These are phyloP conservation scores for Phytophthora cryptogea DNA, from an alignment of 352 stramenopile genomes.

Conservation along the genomic window DNA sequence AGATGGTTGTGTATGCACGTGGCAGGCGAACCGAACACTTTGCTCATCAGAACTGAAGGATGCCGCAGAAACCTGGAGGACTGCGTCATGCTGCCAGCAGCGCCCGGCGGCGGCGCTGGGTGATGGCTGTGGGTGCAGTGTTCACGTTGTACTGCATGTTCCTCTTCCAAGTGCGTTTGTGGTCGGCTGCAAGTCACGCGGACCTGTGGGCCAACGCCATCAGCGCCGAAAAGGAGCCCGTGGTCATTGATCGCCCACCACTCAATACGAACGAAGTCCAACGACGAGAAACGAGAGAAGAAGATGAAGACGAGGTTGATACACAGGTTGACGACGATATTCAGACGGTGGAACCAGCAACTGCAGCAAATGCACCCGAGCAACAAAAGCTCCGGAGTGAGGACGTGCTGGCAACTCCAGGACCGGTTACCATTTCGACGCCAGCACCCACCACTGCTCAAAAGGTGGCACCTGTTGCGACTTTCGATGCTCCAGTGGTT, in stretches of 20 bases:
- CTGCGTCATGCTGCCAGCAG: slow-evolving; percentile 10
- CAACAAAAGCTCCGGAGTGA: slow-evolving; percentile 20
- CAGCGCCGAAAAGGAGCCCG: slow-evolving; percentile 9
- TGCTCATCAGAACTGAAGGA: slow-evolving; percentile 5
- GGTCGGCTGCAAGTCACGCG: slow-evolving; percentile 21
- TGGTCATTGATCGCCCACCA: slow-evolving; percentile 5
- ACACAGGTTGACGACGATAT: not conserved
- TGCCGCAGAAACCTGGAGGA: slow-evolving; percentile 19
- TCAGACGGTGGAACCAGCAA: not conserved
- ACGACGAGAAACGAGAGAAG: slow-evolving; percentile 5
- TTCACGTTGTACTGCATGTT: slow-evolving; percentile 33
- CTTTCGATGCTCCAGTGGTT: not conserved
- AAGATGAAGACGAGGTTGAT: not conserved
- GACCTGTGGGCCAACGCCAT: slow-evolving; percentile 37
- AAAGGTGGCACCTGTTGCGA: slow-evolving; percentile 1
- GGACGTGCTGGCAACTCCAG: slow-evolving; percentile 15
- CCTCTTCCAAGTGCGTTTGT: slow-evolving; percentile 30
- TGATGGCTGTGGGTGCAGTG: slow-evolving; percentile 8
- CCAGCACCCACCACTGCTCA: not conserved
- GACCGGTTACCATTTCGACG: slow-evolving; percentile 9
- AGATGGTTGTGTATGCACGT: not conserved
- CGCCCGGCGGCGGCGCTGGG: slow-evolving; percentile 23
- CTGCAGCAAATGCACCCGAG: not conserved
- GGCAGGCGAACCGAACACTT: slow-evolving; percentile 18
- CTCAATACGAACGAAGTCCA: slow-evolving; percentile 7